Conservation (phyloP, 139 green algal species). For the Desmodesmus armatus region DNA sequence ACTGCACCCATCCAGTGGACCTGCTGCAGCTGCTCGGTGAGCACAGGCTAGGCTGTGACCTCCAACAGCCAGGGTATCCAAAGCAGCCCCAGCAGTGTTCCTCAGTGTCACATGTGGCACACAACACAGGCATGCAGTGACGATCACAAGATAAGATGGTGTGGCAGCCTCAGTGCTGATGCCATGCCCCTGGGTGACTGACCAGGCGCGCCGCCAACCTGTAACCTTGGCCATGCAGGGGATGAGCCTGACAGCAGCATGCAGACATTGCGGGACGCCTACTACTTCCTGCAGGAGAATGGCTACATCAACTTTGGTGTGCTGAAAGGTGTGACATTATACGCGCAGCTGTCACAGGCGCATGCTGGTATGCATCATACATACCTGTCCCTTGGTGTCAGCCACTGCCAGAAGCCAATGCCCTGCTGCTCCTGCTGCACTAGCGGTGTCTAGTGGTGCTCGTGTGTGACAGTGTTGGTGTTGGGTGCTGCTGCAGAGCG, state of each 20-base stretch:
- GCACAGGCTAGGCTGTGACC: neutral
- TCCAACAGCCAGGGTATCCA: neutral
- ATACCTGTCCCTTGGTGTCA: too few species aligned
- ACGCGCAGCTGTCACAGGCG: too few species aligned
- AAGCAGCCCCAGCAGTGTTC: neutral
- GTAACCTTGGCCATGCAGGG: neutral
- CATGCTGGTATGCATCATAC: too few species aligned
- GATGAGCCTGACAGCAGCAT: constrained; percentile 22
- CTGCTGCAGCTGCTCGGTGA: constrained; percentile 53
- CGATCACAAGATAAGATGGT: too few species aligned
- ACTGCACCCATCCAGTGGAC: constrained; percentile 55
- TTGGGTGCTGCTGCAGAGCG: neutral
- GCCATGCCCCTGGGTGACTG: too few species aligned
- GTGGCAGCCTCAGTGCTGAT: neutral
- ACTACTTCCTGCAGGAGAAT: constrained; percentile 72
- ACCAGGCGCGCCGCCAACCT: neutral
- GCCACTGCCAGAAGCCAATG: constrained; percentile 18
- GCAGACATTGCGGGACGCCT: constrained; percentile 48
- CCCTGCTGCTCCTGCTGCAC: constrained; percentile 39
- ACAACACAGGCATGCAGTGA: too few species aligned
- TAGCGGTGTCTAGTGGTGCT: too few species aligned
- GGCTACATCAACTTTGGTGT: constrained; percentile 82
- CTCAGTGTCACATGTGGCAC: too few species aligned
- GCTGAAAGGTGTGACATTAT: constrained; percentile 23
- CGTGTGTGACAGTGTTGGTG: too few species aligned